phyloP scores from a whole-genome alignment of 129 eudicot species.

The Arctium minus region DNA sequence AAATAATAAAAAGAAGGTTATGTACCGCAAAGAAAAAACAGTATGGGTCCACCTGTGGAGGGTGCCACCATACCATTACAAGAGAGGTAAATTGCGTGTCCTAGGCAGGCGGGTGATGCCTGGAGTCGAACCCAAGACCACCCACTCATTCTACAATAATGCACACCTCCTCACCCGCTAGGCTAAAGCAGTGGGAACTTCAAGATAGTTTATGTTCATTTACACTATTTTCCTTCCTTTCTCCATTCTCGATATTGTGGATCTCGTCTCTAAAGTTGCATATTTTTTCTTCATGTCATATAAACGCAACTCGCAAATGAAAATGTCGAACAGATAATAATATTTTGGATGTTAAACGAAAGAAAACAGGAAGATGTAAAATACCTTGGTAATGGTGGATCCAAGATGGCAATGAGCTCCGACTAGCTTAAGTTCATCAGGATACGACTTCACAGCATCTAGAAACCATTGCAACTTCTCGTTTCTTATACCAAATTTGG shows the following conservation, averaged over 20 bases:
- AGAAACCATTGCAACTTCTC: conserved; percentile 98
- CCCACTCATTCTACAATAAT: too few species aligned
- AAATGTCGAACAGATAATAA: background rate
- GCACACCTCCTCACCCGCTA: too few species aligned
- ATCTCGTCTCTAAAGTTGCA: background rate
- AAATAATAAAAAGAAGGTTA: background rate
- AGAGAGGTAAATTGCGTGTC: too few species aligned
- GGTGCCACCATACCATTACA: too few species aligned
- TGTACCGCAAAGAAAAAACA: background rate
- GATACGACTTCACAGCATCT: conserved; percentile 93
- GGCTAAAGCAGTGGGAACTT: too few species aligned
- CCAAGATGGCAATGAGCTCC: conserved; percentile 99
- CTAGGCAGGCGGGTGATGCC: too few species aligned
- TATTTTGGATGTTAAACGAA: background rate
- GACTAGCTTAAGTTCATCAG: conserved; percentile 86
- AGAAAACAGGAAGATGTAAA: background rate
- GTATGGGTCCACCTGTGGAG: background rate
- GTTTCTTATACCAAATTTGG: conserved; percentile 94
- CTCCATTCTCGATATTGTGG: background rate
- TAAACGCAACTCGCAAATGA: background rate
- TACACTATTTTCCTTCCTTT: background rate
- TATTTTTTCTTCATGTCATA: background rate
- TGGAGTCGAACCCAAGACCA: too few species aligned
- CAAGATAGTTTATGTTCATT: background rate
- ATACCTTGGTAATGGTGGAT: conserved; percentile 96